A percentile compares a stretch with the other conserved stretches of the same genome.
Conservation (phyloP, 73 alveolate species). For the Paramecium biaurelia region DNA sequence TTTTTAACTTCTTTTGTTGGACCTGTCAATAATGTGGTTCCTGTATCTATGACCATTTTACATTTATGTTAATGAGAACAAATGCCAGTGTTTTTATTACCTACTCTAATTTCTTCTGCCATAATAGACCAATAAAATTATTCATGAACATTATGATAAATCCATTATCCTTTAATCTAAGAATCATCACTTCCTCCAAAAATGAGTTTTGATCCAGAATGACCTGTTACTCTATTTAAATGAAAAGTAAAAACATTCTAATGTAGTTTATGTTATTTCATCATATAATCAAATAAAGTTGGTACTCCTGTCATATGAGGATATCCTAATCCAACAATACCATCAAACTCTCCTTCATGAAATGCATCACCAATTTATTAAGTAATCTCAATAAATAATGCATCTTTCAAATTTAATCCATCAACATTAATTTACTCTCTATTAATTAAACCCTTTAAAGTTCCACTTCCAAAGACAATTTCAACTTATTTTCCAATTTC, state of each 20-base stretch:
- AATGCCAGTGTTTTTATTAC: constrained; percentile 42
- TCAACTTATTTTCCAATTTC: constrained; percentile 50
- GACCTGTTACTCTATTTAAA: constrained; percentile 52
- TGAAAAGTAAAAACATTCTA: constrained; percentile 54
- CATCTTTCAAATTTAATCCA: constrained; percentile 50
- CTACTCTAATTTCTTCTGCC: constrained; percentile 60
- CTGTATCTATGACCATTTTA: constrained; percentile 63
- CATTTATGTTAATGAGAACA: constrained; percentile 47
- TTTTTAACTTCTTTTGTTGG: constrained; percentile 58
- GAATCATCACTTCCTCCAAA: constrained; percentile 53
- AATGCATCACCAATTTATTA: constrained; percentile 59
- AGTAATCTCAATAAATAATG: constrained; percentile 57
- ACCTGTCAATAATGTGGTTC: constrained; percentile 67
- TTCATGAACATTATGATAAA: constrained; percentile 56
- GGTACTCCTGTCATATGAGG: constrained; percentile 63
- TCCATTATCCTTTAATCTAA: constrained; percentile 50
- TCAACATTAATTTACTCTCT: constrained; percentile 54
- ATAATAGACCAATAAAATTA: constrained; percentile 67
- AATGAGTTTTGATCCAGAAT: constrained; percentile 53
- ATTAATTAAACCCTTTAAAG: constrained; percentile 54
- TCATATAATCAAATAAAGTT: constrained; percentile 48
- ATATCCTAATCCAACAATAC: constrained; percentile 63
- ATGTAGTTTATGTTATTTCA: constrained; percentile 37
- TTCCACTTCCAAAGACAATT: constrained; percentile 64
- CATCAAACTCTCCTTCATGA: constrained; percentile 53